A percentile compares a stretch with the other conserved stretches of the same genome.
phyloP scores from a whole-genome alignment of 1,284 basidiomycete genomes.

The Leccinum subspadiceum region DNA sequence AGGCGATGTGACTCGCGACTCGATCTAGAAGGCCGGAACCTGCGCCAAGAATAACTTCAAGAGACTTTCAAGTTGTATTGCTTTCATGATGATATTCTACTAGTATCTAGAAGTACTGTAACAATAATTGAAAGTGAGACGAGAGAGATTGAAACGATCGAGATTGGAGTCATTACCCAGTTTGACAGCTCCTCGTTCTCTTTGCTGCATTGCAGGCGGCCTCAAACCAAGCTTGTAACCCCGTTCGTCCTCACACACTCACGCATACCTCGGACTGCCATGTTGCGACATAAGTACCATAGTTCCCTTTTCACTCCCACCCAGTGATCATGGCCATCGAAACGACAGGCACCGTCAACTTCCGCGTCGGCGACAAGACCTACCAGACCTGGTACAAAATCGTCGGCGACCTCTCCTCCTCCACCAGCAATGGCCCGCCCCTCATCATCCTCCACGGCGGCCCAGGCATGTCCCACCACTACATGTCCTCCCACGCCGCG shows the following conservation, averaged over 20 bases:
- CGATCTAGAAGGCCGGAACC: neutral
- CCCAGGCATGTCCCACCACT: slow-evolving; percentile 28
- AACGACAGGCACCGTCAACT: slow-evolving; percentile 23
- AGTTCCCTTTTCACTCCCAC: neutral
- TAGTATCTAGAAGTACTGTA: no score
- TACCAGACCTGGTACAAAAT: slow-evolving; percentile 36
- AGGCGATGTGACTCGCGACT: neutral
- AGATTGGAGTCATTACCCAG: no score
- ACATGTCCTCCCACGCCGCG: slow-evolving; percentile 17
- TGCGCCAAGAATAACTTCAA: neutral
- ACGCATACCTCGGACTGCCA: no score
- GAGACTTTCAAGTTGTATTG: neutral
- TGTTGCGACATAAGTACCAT: neutral
- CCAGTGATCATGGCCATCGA: slow-evolving; percentile 5
- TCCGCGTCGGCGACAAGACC: slow-evolving; percentile 25
- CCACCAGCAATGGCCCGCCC: slow-evolving; percentile 15
- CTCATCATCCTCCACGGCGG: slow-evolving; percentile 41
- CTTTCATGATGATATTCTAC: neutral
- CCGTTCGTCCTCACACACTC: no score
- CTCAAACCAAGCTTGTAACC: no score
- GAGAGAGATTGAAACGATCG: no score
- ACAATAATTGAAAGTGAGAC: no score
- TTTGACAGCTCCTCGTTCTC: no score
- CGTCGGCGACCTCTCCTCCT: slow-evolving; percentile 29
- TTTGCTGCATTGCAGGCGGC: no score